Evolutionary conservation across 148 eudicot species (phyloP).

Genomic region (Rhododendron molle): DNA sequence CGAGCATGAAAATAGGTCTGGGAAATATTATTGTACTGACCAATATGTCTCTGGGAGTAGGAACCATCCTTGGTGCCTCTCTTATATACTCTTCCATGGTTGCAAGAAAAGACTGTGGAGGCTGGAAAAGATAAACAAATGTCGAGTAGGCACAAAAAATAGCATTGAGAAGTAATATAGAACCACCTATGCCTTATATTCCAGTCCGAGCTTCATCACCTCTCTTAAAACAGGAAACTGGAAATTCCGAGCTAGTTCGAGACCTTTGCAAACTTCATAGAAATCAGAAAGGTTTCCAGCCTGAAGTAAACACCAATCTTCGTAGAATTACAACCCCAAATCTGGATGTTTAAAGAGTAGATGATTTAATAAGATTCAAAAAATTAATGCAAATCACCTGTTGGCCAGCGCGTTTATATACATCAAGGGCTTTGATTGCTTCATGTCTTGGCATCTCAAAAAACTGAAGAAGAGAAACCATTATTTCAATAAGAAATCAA

Average conservation of each 20-base stretch:
- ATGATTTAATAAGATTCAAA: neutral
- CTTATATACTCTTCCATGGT: constrained; percentile 97
- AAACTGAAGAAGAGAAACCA: constrained; percentile 45
- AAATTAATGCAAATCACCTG: constrained; percentile 48
- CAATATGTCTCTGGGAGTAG: constrained; percentile 63
- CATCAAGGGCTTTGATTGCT: constrained; percentile 88
- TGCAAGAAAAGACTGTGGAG: constrained; percentile 57
- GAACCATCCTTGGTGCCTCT: constrained; percentile 92
- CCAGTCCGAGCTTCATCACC: constrained; percentile 35
- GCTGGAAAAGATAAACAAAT: constrained; percentile 44
- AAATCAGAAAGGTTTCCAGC: constrained; percentile 84
- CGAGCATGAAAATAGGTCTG: constrained; percentile 26
- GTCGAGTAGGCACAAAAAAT: constrained; percentile 9
- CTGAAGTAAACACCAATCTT: constrained; percentile 35
- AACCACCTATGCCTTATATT: neutral
- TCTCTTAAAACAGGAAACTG: constrained; percentile 93
- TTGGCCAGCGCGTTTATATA: constrained; percentile 92
- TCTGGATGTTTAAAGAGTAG: neutral
- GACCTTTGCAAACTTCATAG: constrained; percentile 91
- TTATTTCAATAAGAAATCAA: neutral
- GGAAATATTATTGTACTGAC: constrained; percentile 44
- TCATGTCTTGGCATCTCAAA: constrained; percentile 99
- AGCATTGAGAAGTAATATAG: neutral
- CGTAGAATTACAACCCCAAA: neutral
- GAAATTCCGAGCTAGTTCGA: constrained; percentile 95